phyloP scores from a whole-genome alignment of 345 rosid species.

The Carallia pectinifolia region DNA sequence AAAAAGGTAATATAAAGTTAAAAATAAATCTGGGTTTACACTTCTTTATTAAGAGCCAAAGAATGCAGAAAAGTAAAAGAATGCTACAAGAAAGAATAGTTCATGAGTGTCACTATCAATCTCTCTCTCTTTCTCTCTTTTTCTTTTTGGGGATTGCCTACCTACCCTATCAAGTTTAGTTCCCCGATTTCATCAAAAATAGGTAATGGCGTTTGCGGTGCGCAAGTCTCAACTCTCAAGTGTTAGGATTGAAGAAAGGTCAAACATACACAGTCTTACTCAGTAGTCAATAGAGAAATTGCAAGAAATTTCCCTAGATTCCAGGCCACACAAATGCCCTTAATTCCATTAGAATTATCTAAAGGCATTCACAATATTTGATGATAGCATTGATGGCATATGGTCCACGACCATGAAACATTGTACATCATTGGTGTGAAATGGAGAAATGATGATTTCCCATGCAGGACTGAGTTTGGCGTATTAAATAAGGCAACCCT shows the following conservation, averaged over 20 bases:
- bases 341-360: constrained; percentile 14
- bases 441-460: constrained; percentile 15
- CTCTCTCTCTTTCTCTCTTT: no score
- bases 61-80: not conserved
- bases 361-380: constrained; percentile 3
- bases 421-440: constrained; percentile 21
- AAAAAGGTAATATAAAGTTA: not conserved
- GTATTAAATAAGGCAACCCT: not conserved
- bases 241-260: no score
- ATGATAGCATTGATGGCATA: constrained; percentile 23
- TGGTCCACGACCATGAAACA: constrained; percentile 31
- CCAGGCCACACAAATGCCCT: constrained; percentile 25
- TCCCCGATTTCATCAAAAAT: no score
- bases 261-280: no score
- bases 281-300: no score
- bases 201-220: no score
- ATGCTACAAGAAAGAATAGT: constrained; percentile 14
- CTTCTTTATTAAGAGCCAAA: not conserved
- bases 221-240: no score
- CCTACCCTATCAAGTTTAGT: no score
- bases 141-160: no score
- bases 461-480: not conserved
- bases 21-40: not conserved
- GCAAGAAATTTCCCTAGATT: not conserved
- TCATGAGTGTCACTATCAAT: constrained; percentile 23